Evolutionary conservation across 108 stramenopile species (phyloP).

Genomic region (Schizochytrium sp.): DNA sequence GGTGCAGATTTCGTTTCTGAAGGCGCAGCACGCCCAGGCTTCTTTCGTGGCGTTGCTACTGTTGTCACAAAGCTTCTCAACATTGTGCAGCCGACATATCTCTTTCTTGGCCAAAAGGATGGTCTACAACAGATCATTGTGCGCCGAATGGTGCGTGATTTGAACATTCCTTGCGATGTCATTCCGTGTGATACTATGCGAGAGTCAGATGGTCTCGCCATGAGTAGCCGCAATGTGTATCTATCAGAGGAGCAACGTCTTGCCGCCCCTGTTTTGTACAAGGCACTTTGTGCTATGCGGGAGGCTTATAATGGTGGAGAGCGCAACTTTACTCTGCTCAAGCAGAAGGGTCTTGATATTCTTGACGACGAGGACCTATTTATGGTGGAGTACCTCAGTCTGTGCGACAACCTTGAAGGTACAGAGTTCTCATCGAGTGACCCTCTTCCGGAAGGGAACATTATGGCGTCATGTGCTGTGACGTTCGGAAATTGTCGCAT

Average conservation of each 20-base stretch:
- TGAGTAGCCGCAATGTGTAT: conserved; percentile 96
- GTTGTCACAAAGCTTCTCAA: conserved; percentile 97
- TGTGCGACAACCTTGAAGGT: conserved; percentile 48
- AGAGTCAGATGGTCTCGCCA: conserved; percentile 92
- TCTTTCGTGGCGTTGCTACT: conserved; percentile 96
- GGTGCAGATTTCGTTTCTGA: conserved; percentile 87
- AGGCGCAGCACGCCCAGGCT: conserved; percentile 85
- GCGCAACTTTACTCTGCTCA: conserved; percentile 16
- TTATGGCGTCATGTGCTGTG: conserved; percentile 24
- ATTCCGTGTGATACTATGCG: conserved; percentile 83
- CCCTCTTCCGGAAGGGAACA: conserved; percentile 27
- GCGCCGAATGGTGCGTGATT: conserved; percentile 84
- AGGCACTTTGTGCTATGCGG: conserved; percentile 75
- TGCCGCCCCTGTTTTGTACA: conserved; percentile 85
- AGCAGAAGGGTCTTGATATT: conserved; percentile 12
- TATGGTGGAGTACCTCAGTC: conserved; percentile 14
- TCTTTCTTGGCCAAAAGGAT: conserved; percentile 99
- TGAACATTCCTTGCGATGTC: conserved; percentile 82
- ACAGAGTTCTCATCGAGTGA: neutral
- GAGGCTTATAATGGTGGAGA: conserved; percentile 37
- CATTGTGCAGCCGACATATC: conserved; percentile 88
- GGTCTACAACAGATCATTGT: conserved; percentile 93
- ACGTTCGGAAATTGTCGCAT: conserved; percentile 39
- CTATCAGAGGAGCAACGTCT: conserved; percentile 81
- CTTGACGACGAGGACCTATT: conserved; percentile 56